phyloP scores from a whole-genome alignment of 768 basidiomycete species.

The Hortiboletus campestris region DNA sequence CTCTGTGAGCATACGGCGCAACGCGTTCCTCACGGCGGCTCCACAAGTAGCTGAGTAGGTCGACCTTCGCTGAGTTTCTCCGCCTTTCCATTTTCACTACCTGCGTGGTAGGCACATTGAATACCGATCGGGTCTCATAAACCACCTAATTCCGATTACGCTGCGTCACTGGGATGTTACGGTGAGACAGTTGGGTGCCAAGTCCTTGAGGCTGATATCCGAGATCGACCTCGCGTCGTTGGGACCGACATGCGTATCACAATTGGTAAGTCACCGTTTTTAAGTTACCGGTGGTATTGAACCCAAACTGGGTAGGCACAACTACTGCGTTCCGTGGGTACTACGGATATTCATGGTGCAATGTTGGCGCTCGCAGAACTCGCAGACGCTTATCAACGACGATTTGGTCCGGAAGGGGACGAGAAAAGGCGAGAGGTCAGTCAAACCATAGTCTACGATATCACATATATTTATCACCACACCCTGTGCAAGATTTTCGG shows the following conservation, averaged over 20 bases:
- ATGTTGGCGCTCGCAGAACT: constrained; percentile 75
- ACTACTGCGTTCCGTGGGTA: constrained; percentile 63
- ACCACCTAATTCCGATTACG: constrained; percentile 71
- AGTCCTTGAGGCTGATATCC: constrained; percentile 70
- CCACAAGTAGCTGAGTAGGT: constrained; percentile 85
- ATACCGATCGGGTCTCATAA: constrained; percentile 67
- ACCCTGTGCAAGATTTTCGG: constrained; percentile 56
- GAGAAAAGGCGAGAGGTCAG: constrained; percentile 45
- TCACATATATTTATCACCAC: constrained; percentile 2
- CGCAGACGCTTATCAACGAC: constrained; percentile 51
- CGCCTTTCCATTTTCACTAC: constrained; percentile 8
- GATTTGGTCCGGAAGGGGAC: constrained; percentile 34
- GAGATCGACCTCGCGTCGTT: constrained; percentile 53
- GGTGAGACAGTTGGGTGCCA: constrained; percentile 76
- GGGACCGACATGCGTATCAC: constrained; percentile 46
- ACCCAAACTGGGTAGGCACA: constrained; percentile 39
- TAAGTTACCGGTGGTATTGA: constrained; percentile 12
- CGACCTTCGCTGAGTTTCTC: constrained; percentile 1
- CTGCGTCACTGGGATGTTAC: constrained; percentile 86
- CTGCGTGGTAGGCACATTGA: constrained; percentile 59
- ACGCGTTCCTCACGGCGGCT: constrained; percentile 83
- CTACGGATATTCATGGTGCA: constrained; percentile 75
- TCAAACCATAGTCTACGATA: neutral
- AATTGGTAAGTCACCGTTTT: constrained; percentile 49
- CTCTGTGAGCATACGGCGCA: constrained; percentile 80